Evolutionary conservation across 768 basidiomycete species (phyloP).

Genomic region (Tulasnella calospora): DNA sequence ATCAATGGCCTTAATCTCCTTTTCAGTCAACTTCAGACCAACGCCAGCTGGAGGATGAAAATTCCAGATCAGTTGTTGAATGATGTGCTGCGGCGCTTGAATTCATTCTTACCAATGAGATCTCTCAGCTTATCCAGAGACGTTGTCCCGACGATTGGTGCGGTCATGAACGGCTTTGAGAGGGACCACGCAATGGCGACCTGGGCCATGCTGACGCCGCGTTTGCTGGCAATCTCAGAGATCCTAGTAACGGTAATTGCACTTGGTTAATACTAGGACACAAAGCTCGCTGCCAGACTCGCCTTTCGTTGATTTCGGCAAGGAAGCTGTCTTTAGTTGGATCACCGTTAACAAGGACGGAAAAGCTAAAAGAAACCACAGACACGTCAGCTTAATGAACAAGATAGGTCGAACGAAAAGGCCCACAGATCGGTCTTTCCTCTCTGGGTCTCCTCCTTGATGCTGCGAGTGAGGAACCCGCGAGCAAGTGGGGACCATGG

Average conservation of each 20-base stretch:
- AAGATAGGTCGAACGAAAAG: too few species aligned
- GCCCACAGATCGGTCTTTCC: slow-evolving; percentile 7
- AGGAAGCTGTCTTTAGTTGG: not conserved
- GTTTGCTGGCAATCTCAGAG: slow-evolving; percentile 34
- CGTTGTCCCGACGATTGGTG: slow-evolving; percentile 21
- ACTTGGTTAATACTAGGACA: not conserved
- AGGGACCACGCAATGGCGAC: slow-evolving; percentile 33
- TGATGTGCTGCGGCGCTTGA: not conserved
- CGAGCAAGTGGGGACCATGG: slow-evolving; percentile 20
- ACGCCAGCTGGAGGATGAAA: not conserved
- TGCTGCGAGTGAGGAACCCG: slow-evolving; percentile 24
- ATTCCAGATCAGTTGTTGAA: not conserved
- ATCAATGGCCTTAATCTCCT: slow-evolving; percentile 37
- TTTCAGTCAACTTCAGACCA: slow-evolving; percentile 32
- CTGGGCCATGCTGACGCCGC: slow-evolving; percentile 36
- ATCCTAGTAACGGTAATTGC: slow-evolving; percentile 20
- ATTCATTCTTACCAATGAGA: slow-evolving; percentile 41
- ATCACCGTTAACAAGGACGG: slow-evolving; percentile 26
- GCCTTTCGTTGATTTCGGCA: slow-evolving; percentile 15
- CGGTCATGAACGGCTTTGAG: slow-evolving; percentile 16
- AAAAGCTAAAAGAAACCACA: not conserved
- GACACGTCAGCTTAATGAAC: not conserved
- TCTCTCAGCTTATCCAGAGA: slow-evolving; percentile 37
- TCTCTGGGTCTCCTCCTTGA: not conserved
- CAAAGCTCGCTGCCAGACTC: not conserved